phyloP scores from a whole-genome alignment of 2,329 filamentous ascomycete genomes.

The Paracamarosporium sp. region DNA sequence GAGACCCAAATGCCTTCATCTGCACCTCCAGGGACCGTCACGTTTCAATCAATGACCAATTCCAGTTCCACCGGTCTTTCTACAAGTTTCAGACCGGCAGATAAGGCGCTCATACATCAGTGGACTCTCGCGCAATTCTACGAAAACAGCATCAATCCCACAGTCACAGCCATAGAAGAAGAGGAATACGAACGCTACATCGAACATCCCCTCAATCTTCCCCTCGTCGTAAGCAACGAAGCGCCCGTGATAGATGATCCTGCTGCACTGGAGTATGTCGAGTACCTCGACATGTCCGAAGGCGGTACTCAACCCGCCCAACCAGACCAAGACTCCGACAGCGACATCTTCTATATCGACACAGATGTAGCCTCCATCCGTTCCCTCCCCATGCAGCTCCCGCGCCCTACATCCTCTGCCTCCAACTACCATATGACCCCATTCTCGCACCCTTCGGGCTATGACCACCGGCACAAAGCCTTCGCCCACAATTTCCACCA shows the following conservation, averaged over 20 bases:
- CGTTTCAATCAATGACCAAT: constrained; percentile 33
- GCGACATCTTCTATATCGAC: constrained; percentile 22
- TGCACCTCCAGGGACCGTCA: constrained; percentile 20
- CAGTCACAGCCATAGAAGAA: constrained; percentile 76
- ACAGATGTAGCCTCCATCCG: constrained; percentile 34
- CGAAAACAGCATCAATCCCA: constrained; percentile 83
- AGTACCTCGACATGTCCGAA: constrained; percentile 71
- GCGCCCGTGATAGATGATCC: constrained; percentile 59
- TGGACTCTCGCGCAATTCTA: constrained; percentile 90
- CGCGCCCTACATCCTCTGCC: constrained; percentile 28
- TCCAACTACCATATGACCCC: constrained; percentile 29
- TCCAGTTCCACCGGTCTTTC: constrained; percentile 36
- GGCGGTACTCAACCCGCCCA: constrained; percentile 20
- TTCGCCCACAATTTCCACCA: constrained; percentile 17
- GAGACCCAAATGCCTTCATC: constrained; percentile 35
- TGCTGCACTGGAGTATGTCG: constrained; percentile 72
- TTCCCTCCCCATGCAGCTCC: constrained; percentile 21
- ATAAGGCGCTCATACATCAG: constrained; percentile 83
- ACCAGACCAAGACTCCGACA: constrained; percentile 25
- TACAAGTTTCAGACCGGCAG: constrained; percentile 59
- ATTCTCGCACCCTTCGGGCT: constrained; percentile 44
- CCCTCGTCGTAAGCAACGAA: constrained; percentile 77
- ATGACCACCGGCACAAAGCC: neutral
- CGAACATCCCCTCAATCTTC: constrained; percentile 84
- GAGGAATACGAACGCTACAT: constrained; percentile 91